These are phyloP conservation scores for Tricholoma matsutake DNA, from an alignment of 768 basidiomycete genomes.

Conservation along the genomic window DNA sequence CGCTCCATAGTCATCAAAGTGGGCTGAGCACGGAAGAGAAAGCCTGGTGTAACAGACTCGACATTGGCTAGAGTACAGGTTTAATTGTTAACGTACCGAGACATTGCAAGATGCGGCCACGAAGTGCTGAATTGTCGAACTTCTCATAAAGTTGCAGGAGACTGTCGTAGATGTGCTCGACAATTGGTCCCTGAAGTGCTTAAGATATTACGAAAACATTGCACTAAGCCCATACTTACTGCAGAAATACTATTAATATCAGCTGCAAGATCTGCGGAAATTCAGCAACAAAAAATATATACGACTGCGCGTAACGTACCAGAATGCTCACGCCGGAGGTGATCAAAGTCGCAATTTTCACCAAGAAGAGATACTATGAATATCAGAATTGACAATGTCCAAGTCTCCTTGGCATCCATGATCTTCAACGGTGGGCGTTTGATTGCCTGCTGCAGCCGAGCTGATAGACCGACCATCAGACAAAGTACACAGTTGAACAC, in stretches of 20 bases:
- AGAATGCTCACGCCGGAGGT: constrained; percentile 55
- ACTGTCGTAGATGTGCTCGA: constrained; percentile 77
- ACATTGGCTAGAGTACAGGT: neutral
- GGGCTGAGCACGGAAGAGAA: constrained; percentile 89
- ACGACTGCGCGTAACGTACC: constrained; percentile 39
- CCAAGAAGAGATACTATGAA: constrained; percentile 84
- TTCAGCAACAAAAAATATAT: neutral
- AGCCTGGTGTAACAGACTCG: constrained; percentile 48
- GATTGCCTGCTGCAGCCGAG: constrained; percentile 60
- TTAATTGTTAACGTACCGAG: constrained; percentile 49
- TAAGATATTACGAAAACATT: neutral
- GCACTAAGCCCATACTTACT: constrained; percentile 27
- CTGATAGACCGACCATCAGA: constrained; percentile 29
- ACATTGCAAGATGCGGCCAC: constrained; percentile 78
- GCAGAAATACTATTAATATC: constrained; percentile 60
- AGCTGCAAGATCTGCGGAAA: constrained; percentile 44
- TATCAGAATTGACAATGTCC: constrained; percentile 65
- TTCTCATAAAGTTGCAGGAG: constrained; percentile 74
- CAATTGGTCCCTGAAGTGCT: constrained; percentile 55
- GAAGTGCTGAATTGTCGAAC: constrained; percentile 52
- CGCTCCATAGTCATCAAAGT: constrained; percentile 81
- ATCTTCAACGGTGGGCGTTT: constrained; percentile 38
- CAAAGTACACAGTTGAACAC: neutral
- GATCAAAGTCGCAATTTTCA: constrained; percentile 88
- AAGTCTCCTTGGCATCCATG: constrained; percentile 47